Evolutionary conservation across 176 grass and related monocot genomes (phyloP), one percentile per base, ranked within the genome.

Genomic region (Oryza glaberrima): DNA sequence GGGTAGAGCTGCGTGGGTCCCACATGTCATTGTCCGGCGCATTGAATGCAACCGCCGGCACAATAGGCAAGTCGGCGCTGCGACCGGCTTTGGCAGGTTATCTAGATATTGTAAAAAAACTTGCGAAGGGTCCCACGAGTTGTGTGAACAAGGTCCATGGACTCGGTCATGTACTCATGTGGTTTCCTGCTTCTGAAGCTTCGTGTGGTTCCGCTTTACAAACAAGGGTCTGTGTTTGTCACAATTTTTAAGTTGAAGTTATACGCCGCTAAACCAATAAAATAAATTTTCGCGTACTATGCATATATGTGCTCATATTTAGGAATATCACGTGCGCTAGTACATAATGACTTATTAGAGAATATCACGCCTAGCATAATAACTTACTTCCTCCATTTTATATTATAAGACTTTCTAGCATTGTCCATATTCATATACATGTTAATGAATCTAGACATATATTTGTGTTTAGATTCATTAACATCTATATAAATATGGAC

Each of bases 1-100:
- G 81, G 69, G 26, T 9, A 3, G 0, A 5, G 3, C 0, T 0
- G 2, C 0, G 36, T 0, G 4, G 16, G 81, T 0, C 71, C 81
- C 43, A 52, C 12, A 0, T 67, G 26, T 83, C 60, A 75, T 44
- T 5, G 19, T 12, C 0, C 1, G 0, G 16, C 2, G 2, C 28
- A 17, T 32, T 52, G 11, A 67, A 38, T 23, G 28, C 72, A 34
- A 30, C 36, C 12, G 35, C 38, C 22, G 5, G 14, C 7, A 65
- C 58, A 63, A 23, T 30, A 45, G 54, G 54, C 70, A 52, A 52
- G 28, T 67, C 60, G 58, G 82, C 70, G 19, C 72, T 35, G 14
- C 43, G 11, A 8, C 58, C 12, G 9, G 69, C 40, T 49, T 32
- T 35, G 41, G 70, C 70, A 35, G 70, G 58, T 75, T 45, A 17